phyloP scores from a whole-genome alignment of 2,329 filamentous ascomycete genomes.

The Penicillium sp. region DNA sequence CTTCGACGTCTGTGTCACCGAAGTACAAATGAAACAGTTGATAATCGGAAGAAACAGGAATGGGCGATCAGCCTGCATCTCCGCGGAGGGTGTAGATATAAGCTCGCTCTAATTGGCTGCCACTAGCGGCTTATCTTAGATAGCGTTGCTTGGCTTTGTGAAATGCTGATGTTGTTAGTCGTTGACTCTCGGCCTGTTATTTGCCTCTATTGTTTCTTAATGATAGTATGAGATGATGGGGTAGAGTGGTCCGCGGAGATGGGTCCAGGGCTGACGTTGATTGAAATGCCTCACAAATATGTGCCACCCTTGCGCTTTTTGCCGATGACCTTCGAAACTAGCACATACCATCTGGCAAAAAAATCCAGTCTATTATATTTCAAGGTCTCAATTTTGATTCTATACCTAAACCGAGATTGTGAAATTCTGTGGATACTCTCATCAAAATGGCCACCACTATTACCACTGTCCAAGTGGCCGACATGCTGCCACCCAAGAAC shows the following conservation, averaged over 20 bases:
- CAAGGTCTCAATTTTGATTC: background rate
- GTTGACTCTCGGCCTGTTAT: background rate
- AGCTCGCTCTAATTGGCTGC: conserved; percentile 9
- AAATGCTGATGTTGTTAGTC: background rate
- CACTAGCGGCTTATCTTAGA: conserved; percentile 8
- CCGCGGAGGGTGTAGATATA: conserved; percentile 20
- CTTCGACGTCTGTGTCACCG: background rate
- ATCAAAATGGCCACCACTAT: conserved; percentile 30
- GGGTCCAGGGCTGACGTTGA: background rate
- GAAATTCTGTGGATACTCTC: background rate
- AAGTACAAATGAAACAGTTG: background rate
- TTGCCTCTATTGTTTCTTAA: background rate
- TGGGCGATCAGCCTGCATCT: conserved; percentile 5
- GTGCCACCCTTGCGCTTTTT: no score
- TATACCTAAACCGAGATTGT: no score
- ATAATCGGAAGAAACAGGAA: conserved; percentile 12
- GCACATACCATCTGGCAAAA: background rate
- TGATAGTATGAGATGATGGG: background rate
- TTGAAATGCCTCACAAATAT: no score
- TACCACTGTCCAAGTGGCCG: conserved; percentile 20
- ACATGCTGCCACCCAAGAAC: conserved; percentile 22
- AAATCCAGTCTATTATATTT: background rate
- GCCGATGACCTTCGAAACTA: background rate
- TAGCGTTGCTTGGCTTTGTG: conserved; percentile 1
- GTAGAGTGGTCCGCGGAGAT: background rate